Evolutionary conservation across 179 eudicot genomes (phyloP), one percentile per base, ranked within the genome.

Genomic region (Beta macrorhiza): DNA sequence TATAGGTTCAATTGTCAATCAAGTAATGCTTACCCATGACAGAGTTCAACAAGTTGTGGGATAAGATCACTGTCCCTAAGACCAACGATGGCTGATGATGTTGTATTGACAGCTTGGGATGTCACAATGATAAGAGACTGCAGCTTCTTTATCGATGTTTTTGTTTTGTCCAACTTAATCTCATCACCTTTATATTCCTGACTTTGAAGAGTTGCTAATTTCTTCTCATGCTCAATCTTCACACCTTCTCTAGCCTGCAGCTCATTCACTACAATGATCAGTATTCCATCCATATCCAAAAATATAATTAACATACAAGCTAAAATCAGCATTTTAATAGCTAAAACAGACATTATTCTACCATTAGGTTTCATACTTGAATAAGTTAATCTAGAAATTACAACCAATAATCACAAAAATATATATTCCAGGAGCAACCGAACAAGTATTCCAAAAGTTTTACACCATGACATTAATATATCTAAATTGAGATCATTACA

Each of bases 231-330:
- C 81, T 90, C 97, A 64, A 95, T 93, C 85, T 91, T 95, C 78
- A 93, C 99, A 70, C 95, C 91, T 88, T 95, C 99, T 87, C 99
- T 90, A 61, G 91, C 97, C 99, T 95, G 83, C 84, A 87, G 76
- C 42, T 68, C 77, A 70, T 78, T 58, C 57, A 76, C 47, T 77
- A 82, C 65, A 78, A 7, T 4, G 45, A 81, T 45, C 70, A 49
- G 47, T 42, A 77, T 51, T 53, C n/a, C 32, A 62, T 20, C 17
- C 64, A 56, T 0, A 56, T 9, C n/a, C 29, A 10, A 11, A 6
- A 14, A 16, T 17, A 42, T 42, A 20, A n/a, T 0, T 7, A 47
- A 1, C 15, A 16, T 3, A 20, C 42, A 61, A n/a, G 13, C 52
- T 63, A 55, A 69, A 42, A 29, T 73, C 78, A 72, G 61, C n/a